Conservation (phyloP, 257 asterid genomes). For the Eucommia ulmoides region DNA sequence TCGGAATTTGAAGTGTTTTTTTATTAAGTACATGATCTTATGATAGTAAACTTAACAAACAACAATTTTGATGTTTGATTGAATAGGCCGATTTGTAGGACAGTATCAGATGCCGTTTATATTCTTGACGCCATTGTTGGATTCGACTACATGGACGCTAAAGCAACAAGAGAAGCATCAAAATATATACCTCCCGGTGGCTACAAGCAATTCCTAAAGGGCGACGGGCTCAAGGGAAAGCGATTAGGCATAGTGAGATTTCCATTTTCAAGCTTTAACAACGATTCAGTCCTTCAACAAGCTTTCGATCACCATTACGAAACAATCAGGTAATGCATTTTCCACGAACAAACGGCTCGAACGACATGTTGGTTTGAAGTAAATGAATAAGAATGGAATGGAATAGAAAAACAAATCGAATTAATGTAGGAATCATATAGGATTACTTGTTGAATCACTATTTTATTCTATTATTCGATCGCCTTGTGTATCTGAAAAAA, state of each 20-base stretch:
- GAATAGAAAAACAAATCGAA: too few relatives aligned
- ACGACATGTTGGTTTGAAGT: too few relatives aligned
- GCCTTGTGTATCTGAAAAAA: too few relatives aligned
- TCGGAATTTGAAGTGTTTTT: too few relatives aligned
- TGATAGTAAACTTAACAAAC: too few relatives aligned
- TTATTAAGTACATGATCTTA: too few relatives aligned
- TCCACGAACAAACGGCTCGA: too few relatives aligned
- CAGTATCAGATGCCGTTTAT: conserved; percentile 42
- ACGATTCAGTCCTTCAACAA: conserved; percentile 8
- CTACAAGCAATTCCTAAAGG: conserved; percentile 38
- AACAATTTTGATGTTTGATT: too few relatives aligned
- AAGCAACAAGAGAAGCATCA: conserved; percentile 31
- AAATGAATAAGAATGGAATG: too few relatives aligned
- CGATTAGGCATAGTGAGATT: conserved; percentile 46
- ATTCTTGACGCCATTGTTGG: conserved; percentile 59
- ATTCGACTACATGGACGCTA: conserved; percentile 35
- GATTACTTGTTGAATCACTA: too few relatives aligned
- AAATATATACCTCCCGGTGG: conserved; percentile 48
- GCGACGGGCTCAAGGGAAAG: conserved; percentile 40
- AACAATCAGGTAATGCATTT: conserved; percentile 47
- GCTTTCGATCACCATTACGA: conserved; percentile 31
- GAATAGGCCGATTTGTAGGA: conserved; percentile 35
- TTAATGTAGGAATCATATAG: too few relatives aligned
- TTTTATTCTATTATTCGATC: too few relatives aligned
- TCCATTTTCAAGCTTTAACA: conserved; percentile 16